phyloP scores from a whole-genome alignment of 495 filamentous ascomycete species.

The Paragyromitra xinjiangensis region DNA sequence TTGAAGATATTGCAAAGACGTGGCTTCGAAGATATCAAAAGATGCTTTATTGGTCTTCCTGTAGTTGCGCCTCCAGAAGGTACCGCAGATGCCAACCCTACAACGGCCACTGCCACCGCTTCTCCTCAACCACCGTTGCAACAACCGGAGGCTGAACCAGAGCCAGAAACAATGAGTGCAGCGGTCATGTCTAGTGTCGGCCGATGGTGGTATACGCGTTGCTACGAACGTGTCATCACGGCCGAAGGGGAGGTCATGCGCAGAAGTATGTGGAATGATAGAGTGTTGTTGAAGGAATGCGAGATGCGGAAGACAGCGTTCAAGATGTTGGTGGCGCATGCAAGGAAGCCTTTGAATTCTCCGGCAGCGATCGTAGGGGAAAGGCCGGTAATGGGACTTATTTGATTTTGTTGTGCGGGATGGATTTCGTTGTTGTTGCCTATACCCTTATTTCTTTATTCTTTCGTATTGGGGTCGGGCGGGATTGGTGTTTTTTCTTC shows the following conservation, averaged over 20 bases:
- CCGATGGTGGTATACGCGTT: slow-evolving; percentile 93
- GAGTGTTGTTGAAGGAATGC: slow-evolving; percentile 79
- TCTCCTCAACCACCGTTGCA: slow-evolving; percentile 10
- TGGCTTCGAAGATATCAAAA: slow-evolving; percentile 84
- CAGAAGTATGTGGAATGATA: slow-evolving; percentile 82
- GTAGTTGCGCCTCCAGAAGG: slow-evolving; percentile 68
- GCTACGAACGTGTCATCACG: slow-evolving; percentile 76
- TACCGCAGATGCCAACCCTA: slow-evolving; percentile 52
- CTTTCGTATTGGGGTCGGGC: slow-evolving; percentile 20
- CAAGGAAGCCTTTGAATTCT: slow-evolving; percentile 72
- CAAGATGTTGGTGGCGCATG: slow-evolving; percentile 88
- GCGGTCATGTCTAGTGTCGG: slow-evolving; percentile 87
- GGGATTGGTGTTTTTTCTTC: slow-evolving; percentile 18
- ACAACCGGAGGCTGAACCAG: slow-evolving; percentile 29
- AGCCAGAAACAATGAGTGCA: slow-evolving; percentile 70
- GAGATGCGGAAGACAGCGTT: slow-evolving; percentile 85
- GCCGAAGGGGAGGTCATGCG: slow-evolving; percentile 63
- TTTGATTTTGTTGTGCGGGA: slow-evolving; percentile 8
- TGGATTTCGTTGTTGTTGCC: slow-evolving; percentile 18
- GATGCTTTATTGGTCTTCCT: slow-evolving; percentile 88
- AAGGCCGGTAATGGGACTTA: slow-evolving; percentile 2
- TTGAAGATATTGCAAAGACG: slow-evolving; percentile 76
- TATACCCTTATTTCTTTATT: slow-evolving; percentile 21
- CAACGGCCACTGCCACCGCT: slow-evolving; percentile 61
- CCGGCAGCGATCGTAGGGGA: slow-evolving; percentile 32